These are phyloP conservation scores for Tremella mesenterica DNA, from an alignment of 768 basidiomycete species.

Conservation along the genomic window DNA sequence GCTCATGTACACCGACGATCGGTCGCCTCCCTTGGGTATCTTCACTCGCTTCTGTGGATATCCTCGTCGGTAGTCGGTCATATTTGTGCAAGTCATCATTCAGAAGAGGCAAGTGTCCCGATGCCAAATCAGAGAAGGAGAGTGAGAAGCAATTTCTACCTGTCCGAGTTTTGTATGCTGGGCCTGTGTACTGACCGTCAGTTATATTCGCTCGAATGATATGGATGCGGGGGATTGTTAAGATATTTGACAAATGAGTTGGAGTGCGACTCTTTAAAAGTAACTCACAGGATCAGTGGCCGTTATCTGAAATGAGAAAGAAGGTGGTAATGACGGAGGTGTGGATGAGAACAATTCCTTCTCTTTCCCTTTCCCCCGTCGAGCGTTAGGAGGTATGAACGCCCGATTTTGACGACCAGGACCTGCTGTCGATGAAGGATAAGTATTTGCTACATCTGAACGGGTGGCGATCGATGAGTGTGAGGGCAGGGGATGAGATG, in stretches of 20 bases:
- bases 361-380: neutral
- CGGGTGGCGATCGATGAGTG: neutral
- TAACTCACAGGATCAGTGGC: slow-evolving; percentile 52
- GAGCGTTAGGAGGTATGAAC: slow-evolving; percentile 42
- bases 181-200: slow-evolving; percentile 53
- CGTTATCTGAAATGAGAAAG: slow-evolving; percentile 20
- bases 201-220: neutral
- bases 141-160: slow-evolving; percentile 53
- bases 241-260: neutral
- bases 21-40: too few relatives aligned
- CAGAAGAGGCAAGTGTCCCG: slow-evolving; percentile 50
- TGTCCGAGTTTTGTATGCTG: slow-evolving; percentile 55
- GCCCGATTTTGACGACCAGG: slow-evolving; percentile 9
- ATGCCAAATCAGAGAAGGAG: slow-evolving; percentile 58
- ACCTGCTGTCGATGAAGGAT: neutral
- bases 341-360: neutral
- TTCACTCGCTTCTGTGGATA: too few relatives aligned
- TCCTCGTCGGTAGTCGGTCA: too few relatives aligned
- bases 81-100: neutral
- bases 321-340: slow-evolving; percentile 6
- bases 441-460: slow-evolving; percentile 9
- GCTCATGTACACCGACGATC: neutral
- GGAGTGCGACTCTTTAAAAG: too few relatives aligned
- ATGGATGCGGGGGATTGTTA: neutral
- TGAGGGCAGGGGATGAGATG: neutral